Conservation (phyloP, 768 basidiomycete genomes). For the Suillus tomentosus region DNA sequence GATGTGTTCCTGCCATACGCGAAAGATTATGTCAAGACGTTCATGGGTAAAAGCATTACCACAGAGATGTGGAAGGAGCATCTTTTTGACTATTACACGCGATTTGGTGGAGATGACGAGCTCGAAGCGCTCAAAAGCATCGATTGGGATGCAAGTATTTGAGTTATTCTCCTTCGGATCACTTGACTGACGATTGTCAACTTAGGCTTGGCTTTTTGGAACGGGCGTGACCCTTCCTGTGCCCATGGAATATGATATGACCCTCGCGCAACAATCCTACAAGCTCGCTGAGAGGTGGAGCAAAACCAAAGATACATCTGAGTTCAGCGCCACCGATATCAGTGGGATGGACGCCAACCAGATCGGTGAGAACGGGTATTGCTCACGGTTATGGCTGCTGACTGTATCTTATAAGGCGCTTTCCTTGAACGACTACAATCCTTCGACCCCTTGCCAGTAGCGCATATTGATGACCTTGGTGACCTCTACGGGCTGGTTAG, state of each 20-base stretch:
- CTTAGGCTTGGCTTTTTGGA: conserved; percentile 80
- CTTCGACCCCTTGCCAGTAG: conserved; percentile 58
- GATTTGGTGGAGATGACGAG: conserved; percentile 59
- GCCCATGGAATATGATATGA: conserved; percentile 71
- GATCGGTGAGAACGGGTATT: conserved; percentile 50
- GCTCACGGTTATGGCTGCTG: neutral
- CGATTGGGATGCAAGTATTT: conserved; percentile 70
- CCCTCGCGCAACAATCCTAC: conserved; percentile 70
- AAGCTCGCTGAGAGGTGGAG: conserved; percentile 77
- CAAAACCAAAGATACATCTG: conserved; percentile 41
- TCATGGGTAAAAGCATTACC: conserved; percentile 80
- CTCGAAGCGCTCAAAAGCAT: conserved; percentile 66
- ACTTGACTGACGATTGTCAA: neutral
- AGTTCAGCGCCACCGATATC: conserved; percentile 64
- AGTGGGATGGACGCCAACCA: conserved; percentile 72
- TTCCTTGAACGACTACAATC: conserved; percentile 81
- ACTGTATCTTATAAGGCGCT: conserved; percentile 50
- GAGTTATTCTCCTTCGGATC: neutral
- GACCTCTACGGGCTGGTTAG: conserved; percentile 44
- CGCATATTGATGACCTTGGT: conserved; percentile 63
- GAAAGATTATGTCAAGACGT: conserved; percentile 79
- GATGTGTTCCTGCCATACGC: conserved; percentile 85
- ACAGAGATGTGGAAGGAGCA: conserved; percentile 84
- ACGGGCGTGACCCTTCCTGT: conserved; percentile 75
- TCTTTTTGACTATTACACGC: conserved; percentile 68